phyloP scores from a whole-genome alignment of 2,329 filamentous ascomycete genomes.

The Chaetomiaceae sp. region DNA sequence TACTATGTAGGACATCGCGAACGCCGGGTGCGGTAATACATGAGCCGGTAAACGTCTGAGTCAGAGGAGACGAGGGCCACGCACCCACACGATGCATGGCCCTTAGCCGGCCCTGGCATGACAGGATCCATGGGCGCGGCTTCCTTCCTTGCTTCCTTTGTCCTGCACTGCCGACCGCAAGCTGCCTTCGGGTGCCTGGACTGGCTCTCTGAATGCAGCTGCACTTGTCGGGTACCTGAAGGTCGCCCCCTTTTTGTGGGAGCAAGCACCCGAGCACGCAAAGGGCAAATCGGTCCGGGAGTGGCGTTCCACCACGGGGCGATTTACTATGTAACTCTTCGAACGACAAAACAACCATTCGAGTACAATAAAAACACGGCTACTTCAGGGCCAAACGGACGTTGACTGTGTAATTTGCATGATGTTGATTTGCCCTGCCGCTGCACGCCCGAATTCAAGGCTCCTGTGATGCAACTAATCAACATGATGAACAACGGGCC shows the following conservation, averaged over 20 bases:
- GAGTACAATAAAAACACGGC: neutral
- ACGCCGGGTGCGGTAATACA: neutral
- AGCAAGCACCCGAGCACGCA: neutral
- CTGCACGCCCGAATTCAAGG: too few relatives aligned
- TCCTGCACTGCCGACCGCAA: conserved; percentile 5
- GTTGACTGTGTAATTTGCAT: neutral
- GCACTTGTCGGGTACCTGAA: conserved; percentile 23
- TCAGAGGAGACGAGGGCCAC: neutral
- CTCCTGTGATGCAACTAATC: too few relatives aligned
- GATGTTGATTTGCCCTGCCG: too few relatives aligned
- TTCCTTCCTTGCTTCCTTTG: neutral
- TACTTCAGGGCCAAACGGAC: neutral
- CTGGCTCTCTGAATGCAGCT: conserved; percentile 19
- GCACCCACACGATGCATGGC: neutral
- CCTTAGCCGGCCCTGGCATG: neutral
- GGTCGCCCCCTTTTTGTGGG: conserved; percentile 9
- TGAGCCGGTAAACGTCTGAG: conserved; percentile 5
- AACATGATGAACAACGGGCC: too few relatives aligned
- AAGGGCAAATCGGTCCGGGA: conserved; percentile 1
- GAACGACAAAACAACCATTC: neutral
- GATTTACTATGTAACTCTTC: neutral
- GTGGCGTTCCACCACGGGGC: neutral
- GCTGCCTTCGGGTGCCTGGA: conserved; percentile 18
- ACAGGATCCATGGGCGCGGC: too few relatives aligned
- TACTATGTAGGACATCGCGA: neutral